phyloP scores from a whole-genome alignment of 768 basidiomycete species.

The Xerocomellus dryophilus region DNA sequence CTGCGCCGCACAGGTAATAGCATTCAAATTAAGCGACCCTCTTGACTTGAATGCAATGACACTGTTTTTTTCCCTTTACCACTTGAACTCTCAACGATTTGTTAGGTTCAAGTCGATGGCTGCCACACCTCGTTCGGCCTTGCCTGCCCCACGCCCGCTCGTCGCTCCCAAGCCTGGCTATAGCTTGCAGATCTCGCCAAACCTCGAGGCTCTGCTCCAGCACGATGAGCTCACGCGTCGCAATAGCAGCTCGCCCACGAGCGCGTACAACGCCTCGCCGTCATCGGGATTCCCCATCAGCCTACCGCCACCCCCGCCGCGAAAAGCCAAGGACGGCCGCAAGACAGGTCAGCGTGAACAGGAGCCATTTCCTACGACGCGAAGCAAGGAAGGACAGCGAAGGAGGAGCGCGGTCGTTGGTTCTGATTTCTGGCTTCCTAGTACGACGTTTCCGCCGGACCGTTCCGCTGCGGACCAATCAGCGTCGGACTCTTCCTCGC shows the following conservation, averaged over 20 bases:
- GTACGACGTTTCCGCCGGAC: not conserved
- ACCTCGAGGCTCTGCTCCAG: slow-evolving; percentile 57
- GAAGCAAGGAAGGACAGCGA: slow-evolving; percentile 20
- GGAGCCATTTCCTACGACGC: slow-evolving; percentile 10
- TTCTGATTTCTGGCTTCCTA: slow-evolving; percentile 22
- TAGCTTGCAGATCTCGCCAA: slow-evolving; percentile 51
- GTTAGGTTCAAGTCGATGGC: slow-evolving; percentile 12
- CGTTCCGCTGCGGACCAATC: not conserved
- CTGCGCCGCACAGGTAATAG: not conserved
- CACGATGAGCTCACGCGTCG: slow-evolving; percentile 51
- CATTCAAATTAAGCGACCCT: not conserved
- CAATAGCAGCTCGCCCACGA: slow-evolving; percentile 25
- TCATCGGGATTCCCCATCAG: slow-evolving; percentile 22
- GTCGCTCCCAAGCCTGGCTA: slow-evolving; percentile 3
- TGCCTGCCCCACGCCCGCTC: slow-evolving; percentile 11
- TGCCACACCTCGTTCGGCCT: slow-evolving; percentile 19
- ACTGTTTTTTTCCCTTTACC: not conserved
- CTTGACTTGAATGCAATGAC: not conserved
- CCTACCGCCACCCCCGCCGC: slow-evolving; percentile 36
- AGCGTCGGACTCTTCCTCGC: slow-evolving; percentile 13
- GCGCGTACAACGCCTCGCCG: slow-evolving; percentile 3
- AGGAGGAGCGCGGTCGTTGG: slow-evolving; percentile 7
- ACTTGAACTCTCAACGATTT: not conserved
- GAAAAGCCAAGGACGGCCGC: slow-evolving; percentile 13
- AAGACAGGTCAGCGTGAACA: slow-evolving; percentile 18